Evolutionary conservation across 2,329 filamentous ascomycete genomes (phyloP), one percentile per base, ranked within the genome.

Genomic region (Fusarium verticillioides): DNA sequence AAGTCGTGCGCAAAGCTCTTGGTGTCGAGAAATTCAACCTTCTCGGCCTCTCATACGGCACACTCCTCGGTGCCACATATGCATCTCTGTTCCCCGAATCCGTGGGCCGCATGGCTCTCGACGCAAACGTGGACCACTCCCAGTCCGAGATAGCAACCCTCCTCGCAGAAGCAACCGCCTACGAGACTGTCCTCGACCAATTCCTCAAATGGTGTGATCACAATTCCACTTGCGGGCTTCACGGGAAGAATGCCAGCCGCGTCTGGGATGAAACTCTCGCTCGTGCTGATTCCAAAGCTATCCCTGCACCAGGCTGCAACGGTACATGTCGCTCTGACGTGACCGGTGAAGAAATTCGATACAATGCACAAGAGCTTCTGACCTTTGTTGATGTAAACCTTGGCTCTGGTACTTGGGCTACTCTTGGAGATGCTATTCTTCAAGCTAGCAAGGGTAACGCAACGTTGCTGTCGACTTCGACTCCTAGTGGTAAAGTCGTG

Each of bases 41-140:
- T 44, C 79, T 81, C 58, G 82, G 83, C 1, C 74, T 82, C 50
- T 82, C 80, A 9, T 84, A 84, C 47, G 82, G 82, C 1, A 80
- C 80, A 4, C 44, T 81, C 15, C 66, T 84, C 12, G 83, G 83
- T 2, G 58, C 65, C 15, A 79, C 78, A 5, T 82, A 81, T 47
- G 78, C 80, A 4, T 76, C 78, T 3, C 76, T 83, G 64, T 79
- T 77, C 15, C 78, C 79, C 4, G 53, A 76, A 12, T 66, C 64
- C 1, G 72, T 80, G 5, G 74, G 75, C 3, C 78, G 79, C 3
- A 75, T 80, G 68, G 64, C 73, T 10, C 72, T 81, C 12, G 79
- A 80, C 30, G 77, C 75, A 4, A 57, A 78, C 32, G 73, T 78
- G 11, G 78, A 81, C 37, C 74, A 76, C 34, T 73, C 72, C 1